A percentile compares a stretch with the other conserved stretches of the same genome.
Conservation (phyloP, 2,329 filamentous ascomycete genomes). For the Whalleya microplaca region DNA sequence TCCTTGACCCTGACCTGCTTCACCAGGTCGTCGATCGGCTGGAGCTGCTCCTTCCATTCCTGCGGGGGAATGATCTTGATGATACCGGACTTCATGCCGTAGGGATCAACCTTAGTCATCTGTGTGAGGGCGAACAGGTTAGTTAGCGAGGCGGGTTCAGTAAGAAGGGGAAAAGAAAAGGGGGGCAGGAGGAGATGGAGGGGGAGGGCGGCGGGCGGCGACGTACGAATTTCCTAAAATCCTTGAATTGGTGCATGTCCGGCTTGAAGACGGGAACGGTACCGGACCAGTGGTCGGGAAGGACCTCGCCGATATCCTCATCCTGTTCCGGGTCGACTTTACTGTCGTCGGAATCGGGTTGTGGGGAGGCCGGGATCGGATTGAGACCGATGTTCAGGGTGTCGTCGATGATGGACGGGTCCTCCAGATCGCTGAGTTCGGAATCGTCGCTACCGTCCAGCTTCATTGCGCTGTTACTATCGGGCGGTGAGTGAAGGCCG, state of each 20-base stretch:
- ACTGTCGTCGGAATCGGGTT: conserved; percentile 9
- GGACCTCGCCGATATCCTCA: conserved; percentile 72
- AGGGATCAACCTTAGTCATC: conserved; percentile 84
- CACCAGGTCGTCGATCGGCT: conserved; percentile 79
- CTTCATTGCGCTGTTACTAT: conserved; percentile 64
- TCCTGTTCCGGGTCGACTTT: conserved; percentile 42
- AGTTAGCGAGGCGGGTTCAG: conserved; percentile 35
- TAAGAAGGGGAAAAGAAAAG: not conserved
- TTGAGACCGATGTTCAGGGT: conserved; percentile 38
- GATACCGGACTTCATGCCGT: conserved; percentile 97
- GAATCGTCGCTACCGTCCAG: conserved; percentile 63
- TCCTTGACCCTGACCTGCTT: conserved; percentile 94
- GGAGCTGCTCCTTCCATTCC: conserved; percentile 87
- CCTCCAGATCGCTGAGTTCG: conserved; percentile 68
- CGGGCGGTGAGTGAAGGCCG: conserved; percentile 65
- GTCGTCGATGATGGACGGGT: conserved; percentile 37
- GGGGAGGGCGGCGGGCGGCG: not conserved
- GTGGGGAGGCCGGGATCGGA: conserved; percentile 8
- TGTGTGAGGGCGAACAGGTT: conserved; percentile 37
- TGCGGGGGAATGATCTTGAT: conserved; percentile 92
- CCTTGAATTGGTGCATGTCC: conserved; percentile 91
- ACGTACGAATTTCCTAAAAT: conserved; percentile 88
- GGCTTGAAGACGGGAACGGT: conserved; percentile 93
- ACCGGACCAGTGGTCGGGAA: conserved; percentile 88
- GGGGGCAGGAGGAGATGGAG: conserved; percentile 1